Conservation (phyloP, 2,329 filamentous ascomycete species). For the Sporothrix humicola region DNA sequence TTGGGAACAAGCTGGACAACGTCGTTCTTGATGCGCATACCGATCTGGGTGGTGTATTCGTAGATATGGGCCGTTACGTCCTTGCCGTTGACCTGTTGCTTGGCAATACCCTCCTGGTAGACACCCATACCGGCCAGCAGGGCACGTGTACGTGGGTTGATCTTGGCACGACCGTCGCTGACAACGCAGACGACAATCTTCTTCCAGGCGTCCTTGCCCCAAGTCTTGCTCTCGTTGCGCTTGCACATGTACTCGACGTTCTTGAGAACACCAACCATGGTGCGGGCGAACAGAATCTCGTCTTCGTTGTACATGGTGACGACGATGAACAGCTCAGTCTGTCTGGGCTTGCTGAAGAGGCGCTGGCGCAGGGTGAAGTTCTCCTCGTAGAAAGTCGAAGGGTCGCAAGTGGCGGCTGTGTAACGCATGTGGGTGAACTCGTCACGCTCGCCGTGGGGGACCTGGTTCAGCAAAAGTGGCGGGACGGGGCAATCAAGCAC, state of each 20-base stretch:
- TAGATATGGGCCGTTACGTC: slow-evolving; percentile 98
- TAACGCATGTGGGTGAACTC: slow-evolving; percentile 94
- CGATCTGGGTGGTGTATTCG: slow-evolving; percentile 89
- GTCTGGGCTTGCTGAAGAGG: slow-evolving; percentile 87
- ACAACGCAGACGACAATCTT: slow-evolving; percentile 99
- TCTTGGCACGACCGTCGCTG: slow-evolving; percentile 95
- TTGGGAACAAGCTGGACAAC: slow-evolving; percentile 84
- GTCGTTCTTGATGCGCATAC: slow-evolving; percentile 86
- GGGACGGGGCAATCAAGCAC: slow-evolving; percentile 97
- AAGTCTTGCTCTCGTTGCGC: slow-evolving; percentile 90
- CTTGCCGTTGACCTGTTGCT: slow-evolving; percentile 95
- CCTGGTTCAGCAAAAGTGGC: slow-evolving; percentile 81
- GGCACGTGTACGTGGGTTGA: slow-evolving; percentile 88
- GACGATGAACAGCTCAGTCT: slow-evolving; percentile 95
- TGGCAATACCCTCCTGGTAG: slow-evolving; percentile 97
- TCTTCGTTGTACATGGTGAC: slow-evolving; percentile 99
- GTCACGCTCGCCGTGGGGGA: slow-evolving; percentile 89
- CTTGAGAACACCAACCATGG: slow-evolving; percentile 96
- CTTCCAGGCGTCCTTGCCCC: slow-evolving; percentile 99
- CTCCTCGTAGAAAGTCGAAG: slow-evolving; percentile 81
- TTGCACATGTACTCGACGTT: slow-evolving; percentile 99
- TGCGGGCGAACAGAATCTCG: slow-evolving; percentile 91
- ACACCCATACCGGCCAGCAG: slow-evolving; percentile 92
- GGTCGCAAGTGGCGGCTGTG: slow-evolving; percentile 92
- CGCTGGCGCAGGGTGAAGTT: slow-evolving; percentile 91